Evolutionary conservation across 78 protist genomes (phyloP), one percentile per base, ranked within the genome.

Genomic region (Monocercomonoides exilis): DNA sequence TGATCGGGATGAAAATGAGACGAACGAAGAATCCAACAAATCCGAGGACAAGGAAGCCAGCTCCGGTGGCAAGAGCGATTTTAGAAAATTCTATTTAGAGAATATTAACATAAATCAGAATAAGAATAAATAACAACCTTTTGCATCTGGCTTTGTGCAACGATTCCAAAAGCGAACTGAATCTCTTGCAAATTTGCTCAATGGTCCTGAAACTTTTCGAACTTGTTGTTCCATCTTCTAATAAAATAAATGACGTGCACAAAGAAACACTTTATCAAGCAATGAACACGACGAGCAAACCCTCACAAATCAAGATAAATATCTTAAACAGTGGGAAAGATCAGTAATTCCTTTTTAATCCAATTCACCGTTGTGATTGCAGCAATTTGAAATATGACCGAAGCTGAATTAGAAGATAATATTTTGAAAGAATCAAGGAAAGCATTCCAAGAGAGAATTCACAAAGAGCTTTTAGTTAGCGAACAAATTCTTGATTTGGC

Each of bases 1-100:
- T 92, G 90, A 92, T 92, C 33, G 94, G 94, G 77, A 92, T 92
- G 90, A 77, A 70, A 81, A 92, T 63, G 38, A 92, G 80, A 86
- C 90, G 89, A 42, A 92, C 93, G 6, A 81, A 33, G 86, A 90
- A 92, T 43, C 94, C 94, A 5, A 92, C 64, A 63, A 86, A 82
- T 1, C 94, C 94, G 44, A 92, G 87, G 1, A 90, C 88, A 3
- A 86, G 80, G 80, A 90, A 87, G 3, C 92, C 92, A 3, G 89
- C 36, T 5, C 90, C 89, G 2, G 92, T 88, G 43, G 91, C 91
- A 1, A 82, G 79, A 2, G 88, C 91, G 44, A 84, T 80, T 46
- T 88, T 88, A 38, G 80, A 46, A 43, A 90, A n/a, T 45, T 90
- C 92, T 88, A 2, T 2, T 44, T 21, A 54, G 21, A 54, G 21